Conservation (phyloP, 1,284 basidiomycete species). For the Chondrostereum purpureum region DNA sequence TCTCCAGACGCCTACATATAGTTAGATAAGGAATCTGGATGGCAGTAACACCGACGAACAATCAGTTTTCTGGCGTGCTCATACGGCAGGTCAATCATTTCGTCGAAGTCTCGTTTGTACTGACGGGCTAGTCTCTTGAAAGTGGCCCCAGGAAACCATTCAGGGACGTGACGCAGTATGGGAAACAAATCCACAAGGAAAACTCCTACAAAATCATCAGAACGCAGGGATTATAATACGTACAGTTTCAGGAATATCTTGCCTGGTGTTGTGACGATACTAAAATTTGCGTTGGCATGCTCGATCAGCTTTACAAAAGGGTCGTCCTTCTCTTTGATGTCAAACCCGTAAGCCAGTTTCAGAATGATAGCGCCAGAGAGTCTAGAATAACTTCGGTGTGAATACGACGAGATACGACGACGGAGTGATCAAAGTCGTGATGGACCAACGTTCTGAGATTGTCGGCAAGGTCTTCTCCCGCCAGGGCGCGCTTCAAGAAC, state of each 20-base stretch:
- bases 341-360: conserved; percentile 31
- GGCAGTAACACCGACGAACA: conserved; percentile 19
- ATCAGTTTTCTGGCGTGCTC: conserved; percentile 33
- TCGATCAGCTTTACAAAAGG: conserved; percentile 37
- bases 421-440: background rate
- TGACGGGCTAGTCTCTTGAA: conserved; percentile 35
- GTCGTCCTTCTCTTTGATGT: conserved; percentile 29
- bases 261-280: conserved; percentile 31
- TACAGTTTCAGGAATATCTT: background rate
- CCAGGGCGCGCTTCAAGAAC: background rate
- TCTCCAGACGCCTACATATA: conserved; percentile 29
- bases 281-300: conserved; percentile 33
- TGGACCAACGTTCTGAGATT: conserved; percentile 25
- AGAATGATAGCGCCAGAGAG: conserved; percentile 33
- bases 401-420: background rate
- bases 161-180: conserved; percentile 33
- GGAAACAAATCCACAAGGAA: conserved; percentile 37
- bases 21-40: conserved; percentile 1
- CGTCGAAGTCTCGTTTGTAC: conserved; percentile 25
- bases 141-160: conserved; percentile 42
- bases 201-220: conserved; percentile 10
- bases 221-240: background rate
- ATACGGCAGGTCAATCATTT: conserved; percentile 30
- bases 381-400: conserved; percentile 18
- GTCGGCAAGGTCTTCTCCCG: conserved; percentile 17